Conservation (phyloP, 1,284 basidiomycete species). For the Coniophora puteana region DNA sequence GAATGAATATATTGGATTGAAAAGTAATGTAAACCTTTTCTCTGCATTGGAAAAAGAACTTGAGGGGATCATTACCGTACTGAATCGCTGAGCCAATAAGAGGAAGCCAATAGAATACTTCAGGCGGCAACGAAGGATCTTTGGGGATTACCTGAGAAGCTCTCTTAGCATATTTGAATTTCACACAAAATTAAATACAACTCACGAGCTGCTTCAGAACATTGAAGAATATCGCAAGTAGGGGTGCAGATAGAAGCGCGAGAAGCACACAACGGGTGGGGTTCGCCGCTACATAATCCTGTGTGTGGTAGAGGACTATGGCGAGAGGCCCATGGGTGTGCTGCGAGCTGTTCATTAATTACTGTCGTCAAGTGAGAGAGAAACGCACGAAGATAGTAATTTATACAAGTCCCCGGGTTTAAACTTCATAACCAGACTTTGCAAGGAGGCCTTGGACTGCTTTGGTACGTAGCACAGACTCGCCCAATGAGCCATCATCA, state of each 20-base stretch:
- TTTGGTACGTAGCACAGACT: no score
- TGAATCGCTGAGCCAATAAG: slow-evolving; percentile 70
- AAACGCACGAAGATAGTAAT: no score
- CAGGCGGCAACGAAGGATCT: slow-evolving; percentile 60
- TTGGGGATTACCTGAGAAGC: slow-evolving; percentile 43
- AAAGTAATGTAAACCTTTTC: slow-evolving; percentile 66
- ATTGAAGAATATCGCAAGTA: slow-evolving; percentile 52
- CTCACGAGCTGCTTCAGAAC: slow-evolving; percentile 58
- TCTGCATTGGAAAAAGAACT: slow-evolving; percentile 70
- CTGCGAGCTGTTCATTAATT: no score
- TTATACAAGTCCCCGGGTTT: no score
- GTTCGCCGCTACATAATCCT: slow-evolving; percentile 17
- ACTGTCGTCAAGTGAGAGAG: no score
- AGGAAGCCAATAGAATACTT: slow-evolving; percentile 79
- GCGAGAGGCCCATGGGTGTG: no score
- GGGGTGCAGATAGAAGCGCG: slow-evolving; percentile 31
- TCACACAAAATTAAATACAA: slow-evolving; percentile 18
- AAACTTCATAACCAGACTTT: no score
- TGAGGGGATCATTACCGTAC: slow-evolving; percentile 81
- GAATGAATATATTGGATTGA: no score
- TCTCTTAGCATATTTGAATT: no score
- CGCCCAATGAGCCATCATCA: no score
- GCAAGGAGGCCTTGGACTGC: no score
- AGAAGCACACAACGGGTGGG: slow-evolving; percentile 21
- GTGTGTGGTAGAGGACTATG: slow-evolving; percentile 13